A percentile compares a stretch with the other conserved stretches of the same genome.
Evolutionary conservation across 2,329 filamentous ascomycete species (phyloP).

Genomic region (Lecanosticta acicola): DNA sequence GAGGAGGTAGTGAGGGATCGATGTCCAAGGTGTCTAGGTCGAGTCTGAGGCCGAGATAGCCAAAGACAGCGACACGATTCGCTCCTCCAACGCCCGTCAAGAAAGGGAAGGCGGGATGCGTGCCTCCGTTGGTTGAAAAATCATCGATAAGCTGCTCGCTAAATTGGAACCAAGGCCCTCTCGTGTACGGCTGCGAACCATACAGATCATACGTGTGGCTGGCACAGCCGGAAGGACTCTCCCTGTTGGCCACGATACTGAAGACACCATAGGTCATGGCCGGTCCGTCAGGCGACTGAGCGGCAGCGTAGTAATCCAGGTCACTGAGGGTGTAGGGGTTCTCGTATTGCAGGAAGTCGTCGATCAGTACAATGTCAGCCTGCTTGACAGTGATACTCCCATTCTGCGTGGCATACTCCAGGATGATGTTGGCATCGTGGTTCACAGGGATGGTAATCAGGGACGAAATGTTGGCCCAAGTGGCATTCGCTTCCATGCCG

Average conservation of each 20-base stretch:
- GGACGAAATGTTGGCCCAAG: conserved; percentile 52
- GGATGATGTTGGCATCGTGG: conserved; percentile 52
- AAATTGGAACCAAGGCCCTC: conserved; percentile 64
- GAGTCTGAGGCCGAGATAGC: conserved; percentile 60
- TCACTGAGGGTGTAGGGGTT: conserved; percentile 53
- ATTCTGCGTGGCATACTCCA: conserved; percentile 63
- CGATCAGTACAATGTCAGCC: conserved; percentile 63
- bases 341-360: conserved; percentile 58
- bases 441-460: conserved; percentile 54
- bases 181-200: conserved; percentile 57
- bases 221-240: conserved; percentile 62
- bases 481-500: conserved; percentile 50
- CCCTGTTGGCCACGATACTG: conserved; percentile 59
- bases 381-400: conserved; percentile 63
- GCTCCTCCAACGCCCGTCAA: conserved; percentile 65
- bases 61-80: conserved; percentile 61
- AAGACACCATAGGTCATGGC: conserved; percentile 71
- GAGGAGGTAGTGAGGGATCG: conserved; percentile 60
- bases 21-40: conserved; percentile 56
- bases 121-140: conserved; percentile 55
- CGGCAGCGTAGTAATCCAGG: conserved; percentile 64
- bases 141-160: conserved; percentile 64
- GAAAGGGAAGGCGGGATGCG: conserved; percentile 65
- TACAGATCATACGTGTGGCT: conserved; percentile 63
- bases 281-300: conserved; percentile 62